Base-by-base conservation (phyloP, 371 early-diverging fungal species). In the Syncephalastrum contaminatum region DNA sequence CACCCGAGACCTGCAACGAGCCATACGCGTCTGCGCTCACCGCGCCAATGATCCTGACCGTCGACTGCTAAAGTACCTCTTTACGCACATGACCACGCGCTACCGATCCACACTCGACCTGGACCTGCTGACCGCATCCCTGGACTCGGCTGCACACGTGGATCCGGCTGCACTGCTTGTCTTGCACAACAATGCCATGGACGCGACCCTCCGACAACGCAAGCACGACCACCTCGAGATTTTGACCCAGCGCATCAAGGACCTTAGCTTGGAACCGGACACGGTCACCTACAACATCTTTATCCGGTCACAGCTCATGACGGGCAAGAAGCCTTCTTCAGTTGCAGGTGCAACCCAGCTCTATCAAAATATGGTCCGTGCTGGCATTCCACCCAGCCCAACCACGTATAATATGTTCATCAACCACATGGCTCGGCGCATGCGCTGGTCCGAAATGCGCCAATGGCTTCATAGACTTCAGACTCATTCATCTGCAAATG, bases 341-440 rank as follows among this genome's bases (percentile, higher is more conserved):
- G 21, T 43, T 7, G 45, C 55, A 22, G 36, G 10, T 30, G 63
- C 62, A 4, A 39, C 43, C 0, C 18, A 43, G 0, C n/a, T 65
- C 5, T 70, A 64, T 27, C 40, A 68, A 0, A 44, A 54, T 0
- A 58, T 77, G 61, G 21, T 67, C 7, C 10, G 27, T 7, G 39
- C 43, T 10, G 45, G 54, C 0, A 41, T 72, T 4, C 8, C 45
- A n/a, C 75, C 78, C 1, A 72, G 64, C 1, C 51, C 48, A 15
- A 71, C 62, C 6, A 78, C 78, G 4, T 72, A 60, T 48, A 70
- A 78, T 43, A 74, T 63, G 1, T 69, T 78, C 25, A 53, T 78
- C 20, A 64, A 58, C 14, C 50, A 73, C 41, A 56, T 64, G 0
- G 51, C 58, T 14, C 48, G 53, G 8, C 44, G 47, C 14, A 16